A percentile compares a stretch with the other conserved stretches of the same genome.
phyloP scores from a whole-genome alignment of 345 rosid species.

The Nasturtium officinale region DNA sequence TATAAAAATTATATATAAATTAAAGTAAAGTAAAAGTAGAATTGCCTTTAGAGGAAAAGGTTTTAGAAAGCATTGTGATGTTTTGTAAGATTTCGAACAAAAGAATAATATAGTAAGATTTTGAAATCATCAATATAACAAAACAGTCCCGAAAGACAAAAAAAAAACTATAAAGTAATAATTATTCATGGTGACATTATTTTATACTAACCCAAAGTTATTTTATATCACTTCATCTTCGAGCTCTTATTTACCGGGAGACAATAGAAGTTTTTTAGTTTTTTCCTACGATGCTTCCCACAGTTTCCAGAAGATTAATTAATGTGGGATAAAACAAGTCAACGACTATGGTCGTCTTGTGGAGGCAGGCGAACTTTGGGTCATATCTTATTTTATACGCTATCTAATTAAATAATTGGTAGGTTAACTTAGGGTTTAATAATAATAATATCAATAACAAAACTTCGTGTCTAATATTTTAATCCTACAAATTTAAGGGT shows the following conservation, averaged over 20 bases:
- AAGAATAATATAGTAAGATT: background rate
- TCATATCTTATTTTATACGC: slow-evolving; percentile 36
- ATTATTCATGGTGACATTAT: slow-evolving; percentile 8
- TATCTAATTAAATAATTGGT: slow-evolving; percentile 21
- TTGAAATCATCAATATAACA: slow-evolving; percentile 3
- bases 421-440: slow-evolving; percentile 32
- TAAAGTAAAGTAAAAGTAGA: background rate
- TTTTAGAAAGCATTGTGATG: background rate
- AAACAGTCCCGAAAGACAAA: background rate
- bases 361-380: slow-evolving; percentile 27
- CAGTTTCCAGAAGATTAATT: slow-evolving; percentile 36
- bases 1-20: background rate
- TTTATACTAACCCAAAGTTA: background rate
- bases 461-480: slow-evolving; percentile 33
- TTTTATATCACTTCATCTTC: background rate
- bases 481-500: slow-evolving; percentile 24
- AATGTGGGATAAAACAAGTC: slow-evolving; percentile 31
- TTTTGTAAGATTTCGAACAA: background rate
- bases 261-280: background rate
- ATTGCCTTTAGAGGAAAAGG: background rate
- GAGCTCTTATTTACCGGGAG: background rate
- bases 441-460: slow-evolving; percentile 3
- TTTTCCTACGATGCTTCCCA: slow-evolving; percentile 31
- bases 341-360: slow-evolving; percentile 40
- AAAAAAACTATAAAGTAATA: slow-evolving; percentile 3